phyloP scores from a whole-genome alignment of 2,329 filamentous ascomycete genomes.

The Calonectria pseudoturangicola region DNA sequence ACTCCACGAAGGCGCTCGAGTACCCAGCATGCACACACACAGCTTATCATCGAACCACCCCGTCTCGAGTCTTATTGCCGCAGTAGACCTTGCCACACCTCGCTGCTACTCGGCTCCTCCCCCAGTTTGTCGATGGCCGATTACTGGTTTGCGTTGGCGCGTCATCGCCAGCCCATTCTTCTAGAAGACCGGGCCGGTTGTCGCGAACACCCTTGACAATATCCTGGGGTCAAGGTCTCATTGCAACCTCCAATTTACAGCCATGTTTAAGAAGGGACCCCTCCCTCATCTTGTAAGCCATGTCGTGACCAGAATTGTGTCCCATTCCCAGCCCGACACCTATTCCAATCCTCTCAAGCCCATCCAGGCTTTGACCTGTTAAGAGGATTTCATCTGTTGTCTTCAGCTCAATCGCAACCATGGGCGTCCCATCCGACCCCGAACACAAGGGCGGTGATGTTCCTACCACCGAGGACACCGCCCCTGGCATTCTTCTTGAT shows the following conservation, averaged over 20 bases:
- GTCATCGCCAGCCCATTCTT: constrained; percentile 45
- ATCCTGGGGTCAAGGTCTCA: constrained; percentile 12
- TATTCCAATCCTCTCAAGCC: constrained; percentile 32
- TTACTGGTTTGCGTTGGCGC: constrained; percentile 29
- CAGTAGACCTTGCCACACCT: constrained; percentile 44
- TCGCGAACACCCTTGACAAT: constrained; percentile 33
- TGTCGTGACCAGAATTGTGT: constrained; percentile 49
- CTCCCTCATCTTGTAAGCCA: constrained; percentile 30
- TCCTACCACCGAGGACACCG: constrained; percentile 52
- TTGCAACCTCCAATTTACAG: constrained; percentile 30
- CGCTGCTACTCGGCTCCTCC: constrained; percentile 32
- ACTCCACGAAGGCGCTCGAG: constrained; percentile 11
- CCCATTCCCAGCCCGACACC: constrained; percentile 43
- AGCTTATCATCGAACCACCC: constrained; percentile 52
- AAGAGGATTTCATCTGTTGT: constrained; percentile 23
- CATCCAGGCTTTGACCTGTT: constrained; percentile 26
- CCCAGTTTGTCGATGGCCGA: constrained; percentile 37
- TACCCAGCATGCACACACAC: constrained; percentile 25
- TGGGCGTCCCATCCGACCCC: constrained; percentile 52
- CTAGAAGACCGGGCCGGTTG: constrained; percentile 51
- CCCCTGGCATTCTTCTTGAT: constrained; percentile 53
- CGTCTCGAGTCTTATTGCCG: constrained; percentile 41
- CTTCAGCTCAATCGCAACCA: constrained; percentile 39
- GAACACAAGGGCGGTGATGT: constrained; percentile 52
- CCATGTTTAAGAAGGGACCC: constrained; percentile 47